Conservation (phyloP, 257 asterid species). For the Orobanche coerulescens region DNA sequence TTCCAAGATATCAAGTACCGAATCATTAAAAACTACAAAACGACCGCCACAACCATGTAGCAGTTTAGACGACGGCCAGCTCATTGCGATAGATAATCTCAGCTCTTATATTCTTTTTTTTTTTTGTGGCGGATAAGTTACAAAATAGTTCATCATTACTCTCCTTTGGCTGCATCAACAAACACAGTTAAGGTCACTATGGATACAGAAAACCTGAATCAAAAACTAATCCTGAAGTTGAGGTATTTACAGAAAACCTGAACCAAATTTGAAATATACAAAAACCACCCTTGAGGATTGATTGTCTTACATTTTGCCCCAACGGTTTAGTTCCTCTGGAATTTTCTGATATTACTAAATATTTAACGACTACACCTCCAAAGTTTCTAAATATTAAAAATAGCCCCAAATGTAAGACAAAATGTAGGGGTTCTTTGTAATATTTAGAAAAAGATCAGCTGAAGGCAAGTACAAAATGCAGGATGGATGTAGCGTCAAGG, state of each 20-base stretch:
- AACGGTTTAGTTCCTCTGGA: no score
- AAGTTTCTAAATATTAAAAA: background rate
- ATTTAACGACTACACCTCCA: no score
- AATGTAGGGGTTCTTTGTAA: no score
- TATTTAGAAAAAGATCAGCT: no score
- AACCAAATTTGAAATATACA: background rate
- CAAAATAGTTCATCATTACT: constrained; percentile 24
- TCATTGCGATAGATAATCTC: constrained; percentile 19
- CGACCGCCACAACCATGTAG: constrained; percentile 21
- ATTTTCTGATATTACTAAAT: no score
- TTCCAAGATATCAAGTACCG: constrained; percentile 28
- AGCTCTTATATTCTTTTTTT: constrained; percentile 23
- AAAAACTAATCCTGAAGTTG: background rate
- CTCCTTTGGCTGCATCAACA: constrained; percentile 30
- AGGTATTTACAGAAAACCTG: background rate
- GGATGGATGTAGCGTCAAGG: no score
- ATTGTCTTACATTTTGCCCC: background rate
- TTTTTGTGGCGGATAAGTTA: constrained; percentile 26
- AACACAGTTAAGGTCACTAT: constrained; percentile 19
- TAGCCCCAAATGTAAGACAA: background rate
- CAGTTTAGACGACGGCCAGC: constrained; percentile 23
- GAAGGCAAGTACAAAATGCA: background rate
- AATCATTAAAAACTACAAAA: constrained; percentile 25
- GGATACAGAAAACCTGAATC: background rate
- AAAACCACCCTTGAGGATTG: background rate